Conservation (phyloP, 257 asterid species). For the Orobanche coerulescens region DNA sequence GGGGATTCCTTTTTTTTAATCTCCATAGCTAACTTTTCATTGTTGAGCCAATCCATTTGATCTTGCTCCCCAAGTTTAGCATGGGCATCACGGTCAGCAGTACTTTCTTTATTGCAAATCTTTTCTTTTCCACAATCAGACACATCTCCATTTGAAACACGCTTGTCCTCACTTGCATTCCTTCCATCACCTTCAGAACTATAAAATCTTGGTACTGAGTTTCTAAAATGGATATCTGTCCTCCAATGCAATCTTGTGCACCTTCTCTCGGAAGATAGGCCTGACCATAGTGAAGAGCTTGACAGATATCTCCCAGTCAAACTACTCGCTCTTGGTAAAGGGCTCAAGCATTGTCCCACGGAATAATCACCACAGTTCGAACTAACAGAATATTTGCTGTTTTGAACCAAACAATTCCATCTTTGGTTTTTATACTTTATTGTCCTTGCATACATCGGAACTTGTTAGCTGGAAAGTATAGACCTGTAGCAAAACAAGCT, state of each 20-base stretch:
- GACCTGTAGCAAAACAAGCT: slow-evolving; percentile 31
- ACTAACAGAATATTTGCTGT: slow-evolving; percentile 32
- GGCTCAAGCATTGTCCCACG: slow-evolving; percentile 32
- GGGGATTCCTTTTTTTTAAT: slow-evolving; percentile 85
- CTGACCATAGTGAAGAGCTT: slow-evolving; percentile 29
- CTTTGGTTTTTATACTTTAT: slow-evolving; percentile 39
- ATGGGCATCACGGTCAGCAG: slow-evolving; percentile 53
- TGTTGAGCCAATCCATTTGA: slow-evolving; percentile 83
- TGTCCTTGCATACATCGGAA: slow-evolving; percentile 66
- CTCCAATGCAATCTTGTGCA: slow-evolving; percentile 33
- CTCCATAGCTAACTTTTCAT: slow-evolving; percentile 75
- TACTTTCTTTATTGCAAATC: slow-evolving; percentile 33
- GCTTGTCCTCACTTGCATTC: slow-evolving; percentile 71
- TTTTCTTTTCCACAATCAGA: slow-evolving; percentile 41
- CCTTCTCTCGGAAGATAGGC: slow-evolving; percentile 33
- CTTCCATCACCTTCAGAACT: slow-evolving; percentile 94
- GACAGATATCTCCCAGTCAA: slow-evolving; percentile 38
- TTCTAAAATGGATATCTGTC: slow-evolving; percentile 35
- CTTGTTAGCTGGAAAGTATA: slow-evolving; percentile 27
- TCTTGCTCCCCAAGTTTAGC: slow-evolving; percentile 87
- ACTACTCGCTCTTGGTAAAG: slow-evolving; percentile 31
- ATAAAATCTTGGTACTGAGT: slow-evolving; percentile 41
- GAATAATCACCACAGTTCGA: slow-evolving; percentile 36
- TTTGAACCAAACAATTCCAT: slow-evolving; percentile 46
- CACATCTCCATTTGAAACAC: slow-evolving; percentile 34